Evolutionary conservation across 176 grass and related monocot genomes (phyloP).

Genomic region (Ensete glaucum): DNA sequence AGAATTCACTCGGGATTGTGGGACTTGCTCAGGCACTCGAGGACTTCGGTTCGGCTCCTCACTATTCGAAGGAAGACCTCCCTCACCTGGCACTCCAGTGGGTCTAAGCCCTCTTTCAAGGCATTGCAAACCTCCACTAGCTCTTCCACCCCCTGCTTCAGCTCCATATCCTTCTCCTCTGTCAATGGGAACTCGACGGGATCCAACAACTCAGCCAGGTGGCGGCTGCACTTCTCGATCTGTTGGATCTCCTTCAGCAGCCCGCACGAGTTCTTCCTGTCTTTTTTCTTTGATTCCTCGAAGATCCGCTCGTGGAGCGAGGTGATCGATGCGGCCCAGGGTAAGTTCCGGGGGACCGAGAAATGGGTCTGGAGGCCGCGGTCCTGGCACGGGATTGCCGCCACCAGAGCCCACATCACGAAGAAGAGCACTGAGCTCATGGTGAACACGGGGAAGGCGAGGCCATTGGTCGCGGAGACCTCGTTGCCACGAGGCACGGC

Average conservation of each 20-base stretch:
- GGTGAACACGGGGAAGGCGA: constrained; percentile 49
- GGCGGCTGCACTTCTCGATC: constrained; percentile 58
- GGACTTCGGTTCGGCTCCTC: constrained; percentile 58
- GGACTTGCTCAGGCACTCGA: constrained; percentile 48
- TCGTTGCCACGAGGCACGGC: constrained; percentile 43
- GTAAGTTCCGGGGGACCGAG: constrained; percentile 50
- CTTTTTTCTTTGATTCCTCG: constrained; percentile 88
- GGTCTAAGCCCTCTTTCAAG: constrained; percentile 65
- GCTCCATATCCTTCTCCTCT: constrained; percentile 40
- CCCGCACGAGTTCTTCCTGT: constrained; percentile 58
- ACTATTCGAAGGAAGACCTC: constrained; percentile 82
- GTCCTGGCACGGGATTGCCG: constrained; percentile 84
- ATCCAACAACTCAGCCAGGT: constrained; percentile 62
- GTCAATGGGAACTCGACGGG: constrained; percentile 48
- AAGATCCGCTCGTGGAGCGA: constrained; percentile 59
- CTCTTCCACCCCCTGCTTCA: constrained; percentile 43
- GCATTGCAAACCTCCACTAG: constrained; percentile 41
- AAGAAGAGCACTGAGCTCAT: constrained; percentile 59
- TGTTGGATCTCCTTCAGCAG: constrained; percentile 87
- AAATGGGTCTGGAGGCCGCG: constrained; percentile 61
- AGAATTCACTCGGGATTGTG: constrained; percentile 33
- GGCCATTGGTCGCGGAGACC: constrained; percentile 40
- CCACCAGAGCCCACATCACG: constrained; percentile 53
- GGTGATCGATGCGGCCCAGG: constrained; percentile 34
- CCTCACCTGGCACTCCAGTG: constrained; percentile 74